Evolutionary conservation across 176 grass and related monocot species (phyloP), one percentile per base, ranked within the genome.

Genomic region (Olyra latifolia): DNA sequence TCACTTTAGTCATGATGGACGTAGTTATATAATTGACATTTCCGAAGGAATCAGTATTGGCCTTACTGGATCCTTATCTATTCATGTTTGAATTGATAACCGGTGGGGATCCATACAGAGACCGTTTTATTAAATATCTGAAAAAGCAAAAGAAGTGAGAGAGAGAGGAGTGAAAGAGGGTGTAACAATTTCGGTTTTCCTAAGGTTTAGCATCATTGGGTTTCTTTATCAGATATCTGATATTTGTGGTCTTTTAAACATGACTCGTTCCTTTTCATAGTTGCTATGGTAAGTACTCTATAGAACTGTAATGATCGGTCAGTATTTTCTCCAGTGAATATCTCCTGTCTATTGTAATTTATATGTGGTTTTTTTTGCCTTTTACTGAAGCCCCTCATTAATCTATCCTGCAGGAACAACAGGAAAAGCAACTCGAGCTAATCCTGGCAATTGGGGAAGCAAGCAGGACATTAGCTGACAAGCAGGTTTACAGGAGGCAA

Each of bases 341-440:
- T 38, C 22, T 70, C 2, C 44, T 28, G 15, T 19, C 5, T 17
- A 76, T 49, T 87, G 16, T 12, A 78, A 20, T 35, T 64, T 53
- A 41, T 16, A 41, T 24, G 56, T 72, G 28, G 7, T 15, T n/a
- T 55, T n/a, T 55, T 42, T 64, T 17, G 9, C 77, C 50, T 76
- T 69, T 81, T 30, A n/a, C 40, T 76, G 49, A 64, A 76, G 56
- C 4, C 7, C 20, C 64, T 40, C 16, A 2, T 49, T 16, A 50
- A 56, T 41, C 15, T 76, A 47, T 74, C 59, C 39, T 79, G 74
- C 80, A 93, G 91, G 94, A 93, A 86, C 94, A 97, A 83, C 94
- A 97, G 20, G 84, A 93, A 69, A 97, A 93, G 81, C 94, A 97
- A 66, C 86, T 97, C 41, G 81, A 97, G 52, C 70, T 93, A 39